A percentile compares a stretch with the other conserved stretches of the same genome.
phyloP scores from a whole-genome alignment of 2,329 filamentous ascomycete species.

The Pezizomycotina sp. region DNA sequence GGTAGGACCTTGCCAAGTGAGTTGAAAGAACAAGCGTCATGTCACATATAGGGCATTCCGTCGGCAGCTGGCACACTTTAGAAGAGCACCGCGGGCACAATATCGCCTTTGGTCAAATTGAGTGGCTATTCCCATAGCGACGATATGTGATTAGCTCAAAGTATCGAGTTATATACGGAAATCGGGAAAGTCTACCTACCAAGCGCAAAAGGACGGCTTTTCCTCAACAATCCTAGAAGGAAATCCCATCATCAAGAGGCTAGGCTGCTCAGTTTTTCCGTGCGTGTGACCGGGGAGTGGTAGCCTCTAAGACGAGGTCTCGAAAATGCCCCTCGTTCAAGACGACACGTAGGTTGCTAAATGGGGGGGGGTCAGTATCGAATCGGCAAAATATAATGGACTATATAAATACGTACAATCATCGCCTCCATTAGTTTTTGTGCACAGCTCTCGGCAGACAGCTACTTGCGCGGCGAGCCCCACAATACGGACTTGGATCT shows the following conservation, averaged over 20 bases:
- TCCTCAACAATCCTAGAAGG: conserved; percentile 67
- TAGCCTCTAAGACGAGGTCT: conserved; percentile 74
- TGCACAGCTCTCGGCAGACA: conserved; percentile 77
- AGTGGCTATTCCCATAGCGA: conserved; percentile 16
- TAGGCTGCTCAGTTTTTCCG: conserved; percentile 41
- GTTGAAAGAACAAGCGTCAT: conserved; percentile 89
- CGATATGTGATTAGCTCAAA: conserved; percentile 1
- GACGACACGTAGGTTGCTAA: conserved; percentile 40
- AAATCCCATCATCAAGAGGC: conserved; percentile 93
- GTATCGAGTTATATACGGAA: conserved; percentile 4
- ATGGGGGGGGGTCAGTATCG: background rate
- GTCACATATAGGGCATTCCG: conserved; percentile 79
- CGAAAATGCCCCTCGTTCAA: conserved; percentile 75
- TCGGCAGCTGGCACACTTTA: conserved; percentile 78
- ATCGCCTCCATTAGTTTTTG: conserved; percentile 71
- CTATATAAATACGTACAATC: conserved; percentile 30
- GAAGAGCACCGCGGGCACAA: conserved; percentile 71
- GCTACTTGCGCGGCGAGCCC: conserved; percentile 82
- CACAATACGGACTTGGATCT: conserved; percentile 74
- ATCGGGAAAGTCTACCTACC: conserved; percentile 28
- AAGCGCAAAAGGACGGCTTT: conserved; percentile 65
- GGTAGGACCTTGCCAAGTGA: conserved; percentile 79
- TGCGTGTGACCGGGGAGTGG: conserved; percentile 76
- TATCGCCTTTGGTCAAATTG: conserved; percentile 46
- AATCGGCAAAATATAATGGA: background rate